Evolutionary conservation across 2,329 filamentous ascomycete genomes (phyloP), one percentile per base, ranked within the genome.

Genomic region (Penicillium sp.): DNA sequence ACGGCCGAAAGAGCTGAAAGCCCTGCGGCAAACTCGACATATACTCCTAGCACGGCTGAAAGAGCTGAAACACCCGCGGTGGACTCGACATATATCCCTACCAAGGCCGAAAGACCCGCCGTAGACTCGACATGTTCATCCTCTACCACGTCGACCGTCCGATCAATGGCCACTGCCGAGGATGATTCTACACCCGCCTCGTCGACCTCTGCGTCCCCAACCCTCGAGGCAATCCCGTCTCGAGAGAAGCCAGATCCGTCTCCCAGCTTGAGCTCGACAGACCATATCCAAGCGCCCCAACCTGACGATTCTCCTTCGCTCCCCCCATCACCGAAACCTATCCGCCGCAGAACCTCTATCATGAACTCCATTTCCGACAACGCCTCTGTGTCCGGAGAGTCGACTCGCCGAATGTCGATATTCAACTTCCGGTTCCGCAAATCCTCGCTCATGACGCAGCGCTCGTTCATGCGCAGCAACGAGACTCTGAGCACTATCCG

Each of bases 71-170:
- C n/a, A n/a, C n/a, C n/a, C n/a, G n/a, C n/a, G n/a, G n/a, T n/a
- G n/a, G n/a, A n/a, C n/a, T 49, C 55, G n/a, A 8, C 46, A 24
- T 20, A 23, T 45, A 28, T 26, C 14, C 50, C 47, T 3, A 49
- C 20, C 20, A 48, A 21, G 21, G n/a, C 46, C 18, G 28, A 46
- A 2, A 48, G 43, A 40, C 35, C 43, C 21, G 45, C 46, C 3
- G 28, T 43, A 8, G 43, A 47, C 7, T 56, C 46, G n/a, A 50
- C 46, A 9, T 21, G 51, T 11, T 58, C 56, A 5, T 47, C 53
- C 8, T 45, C 52, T n/a, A 56, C 56, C 5, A 48, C 38, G 33
- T 53, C 51, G 3, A 58, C 56, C n/a, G 40, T 35, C 23, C 50
- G 51, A n/a, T 58, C 56, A 40, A 24, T 16, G 23, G 51, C 28